These are phyloP conservation scores for Saposhnikovia divaricata DNA, from an alignment of 129 eudicot species.

Conservation along the genomic window DNA sequence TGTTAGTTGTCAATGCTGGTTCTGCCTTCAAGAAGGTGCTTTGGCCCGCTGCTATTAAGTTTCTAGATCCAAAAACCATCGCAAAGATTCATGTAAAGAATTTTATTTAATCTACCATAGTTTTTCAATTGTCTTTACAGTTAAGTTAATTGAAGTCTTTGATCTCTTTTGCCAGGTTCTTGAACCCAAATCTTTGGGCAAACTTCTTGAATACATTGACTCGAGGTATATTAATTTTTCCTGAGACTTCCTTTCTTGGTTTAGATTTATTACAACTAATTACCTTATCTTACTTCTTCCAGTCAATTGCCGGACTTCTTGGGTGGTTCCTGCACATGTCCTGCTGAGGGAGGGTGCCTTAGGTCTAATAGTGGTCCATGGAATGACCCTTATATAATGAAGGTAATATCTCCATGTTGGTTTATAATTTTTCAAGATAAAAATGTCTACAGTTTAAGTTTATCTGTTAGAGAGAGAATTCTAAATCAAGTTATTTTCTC, in stretches of 20 bases:
- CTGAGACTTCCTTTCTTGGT: not conserved
- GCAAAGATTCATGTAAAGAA: slow-evolving; percentile 51
- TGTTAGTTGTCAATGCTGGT: slow-evolving; percentile 80
- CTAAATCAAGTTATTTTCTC: not conserved
- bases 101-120: not conserved
- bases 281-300: slow-evolving; percentile 20
- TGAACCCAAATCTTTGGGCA: slow-evolving; percentile 63
- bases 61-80: slow-evolving; percentile 66
- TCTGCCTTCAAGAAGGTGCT: slow-evolving; percentile 63
- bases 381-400: slow-evolving; percentile 76
- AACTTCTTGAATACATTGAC: slow-evolving; percentile 56
- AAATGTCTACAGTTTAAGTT: not conserved
- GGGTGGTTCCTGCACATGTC: slow-evolving; percentile 77
- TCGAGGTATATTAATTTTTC: slow-evolving; percentile 36
- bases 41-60: slow-evolving; percentile 88
- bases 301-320: slow-evolving; percentile 86
- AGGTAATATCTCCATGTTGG: slow-evolving; percentile 25
- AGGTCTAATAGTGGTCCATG: slow-evolving; percentile 77
- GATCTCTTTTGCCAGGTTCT: slow-evolving; percentile 38
- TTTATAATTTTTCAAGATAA: not conserved
- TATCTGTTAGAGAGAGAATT: not conserved
- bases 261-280: slow-evolving; percentile 12
- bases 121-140: slow-evolving; percentile 1
- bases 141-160: slow-evolving; percentile 12
- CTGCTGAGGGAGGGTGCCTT: slow-evolving; percentile 78